Base-by-base conservation (phyloP, 495 filamentous ascomycete genomes). In the Tuber microsphaerosporum region DNA sequence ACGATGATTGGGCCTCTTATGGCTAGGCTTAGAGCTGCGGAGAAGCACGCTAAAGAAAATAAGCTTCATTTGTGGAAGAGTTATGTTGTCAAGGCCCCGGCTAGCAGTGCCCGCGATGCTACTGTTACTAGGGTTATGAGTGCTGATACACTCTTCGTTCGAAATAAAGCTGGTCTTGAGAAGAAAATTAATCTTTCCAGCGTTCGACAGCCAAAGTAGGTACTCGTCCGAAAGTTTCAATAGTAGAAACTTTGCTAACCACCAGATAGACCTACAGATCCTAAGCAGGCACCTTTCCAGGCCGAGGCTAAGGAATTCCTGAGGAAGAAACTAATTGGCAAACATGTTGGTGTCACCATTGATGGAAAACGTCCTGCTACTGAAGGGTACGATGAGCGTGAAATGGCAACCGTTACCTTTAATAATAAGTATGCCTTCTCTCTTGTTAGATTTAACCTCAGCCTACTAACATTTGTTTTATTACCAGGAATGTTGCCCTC, bases 221-320 rank as follows among this genome's bases (percentile, higher is more conserved):
- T 80, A 20, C 19, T 31, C n/a, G 20, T 20, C 7, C 5, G 19
- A 41, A 17, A 5, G 7, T 22, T n/a, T 43, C 16, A 26, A 22
- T 44, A 14, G 8, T 39, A 37, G 6, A 12, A 39, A 10, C 31
- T 48, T 76, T 39, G 48, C 65, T 81, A 56, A 77, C 76, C 83
- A 37, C 43, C 42, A n/a, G 2, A 73, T 71, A 82, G 81, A 83
- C 90, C 90, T 2, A 88, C 91, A 12, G 91, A 93, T 81, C 89
- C 91, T 16, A 91, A 91, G 78, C 91, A 98, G 84, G 88, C 92
- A 22, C 94, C 94, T 2, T 98, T 93, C 84, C 88, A 89, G 74
- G 91, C 94, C 17, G 94, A 97, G 79, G 94, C 96, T 22, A 98
- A 98, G 86, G 96, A 99, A 83, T 98, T 92, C 82, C 84, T 98